A percentile compares a stretch with the other conserved stretches of the same genome.
These are phyloP conservation scores for Chrysanthemum lavandulifolium DNA, from an alignment of 129 eudicot genomes.

Conservation along the genomic window DNA sequence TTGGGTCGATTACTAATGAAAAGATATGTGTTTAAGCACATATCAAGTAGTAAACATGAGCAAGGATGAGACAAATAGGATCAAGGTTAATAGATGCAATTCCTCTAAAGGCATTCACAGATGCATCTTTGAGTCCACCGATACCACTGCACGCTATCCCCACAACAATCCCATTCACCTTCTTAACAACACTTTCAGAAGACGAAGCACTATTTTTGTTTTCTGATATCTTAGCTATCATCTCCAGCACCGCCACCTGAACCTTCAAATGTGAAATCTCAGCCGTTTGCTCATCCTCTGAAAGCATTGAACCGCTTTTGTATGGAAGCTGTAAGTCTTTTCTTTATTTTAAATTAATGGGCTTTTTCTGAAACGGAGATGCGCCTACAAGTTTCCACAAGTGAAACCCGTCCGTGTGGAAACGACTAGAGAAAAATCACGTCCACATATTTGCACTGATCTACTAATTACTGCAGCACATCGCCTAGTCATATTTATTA, in stretches of 20 bases:
- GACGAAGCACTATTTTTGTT: conserved; percentile 70
- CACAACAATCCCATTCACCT: conserved; percentile 54
- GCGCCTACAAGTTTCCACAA: conserved; percentile 70
- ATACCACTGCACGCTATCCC: conserved; percentile 53
- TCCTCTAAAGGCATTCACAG: conserved; percentile 61
- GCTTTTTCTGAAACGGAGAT: conserved; percentile 61
- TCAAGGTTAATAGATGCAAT: conserved; percentile 65
- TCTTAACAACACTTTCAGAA: conserved; percentile 62
- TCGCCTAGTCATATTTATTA: conserved; percentile 29
- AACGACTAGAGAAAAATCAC: conserved; percentile 92
- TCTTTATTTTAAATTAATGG: conserved; percentile 34
- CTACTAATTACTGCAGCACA: conserved; percentile 59
- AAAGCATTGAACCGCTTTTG: conserved; percentile 35
- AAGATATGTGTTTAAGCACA: too few species aligned
- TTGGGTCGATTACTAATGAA: too few species aligned
- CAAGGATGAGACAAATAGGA: conserved; percentile 70
- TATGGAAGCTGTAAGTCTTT: conserved; percentile 66
- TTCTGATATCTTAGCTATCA: conserved; percentile 64
- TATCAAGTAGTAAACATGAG: too few species aligned
- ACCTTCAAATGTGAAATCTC: conserved; percentile 70
- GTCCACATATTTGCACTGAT: conserved; percentile 69
- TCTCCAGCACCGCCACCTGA: conserved; percentile 65
- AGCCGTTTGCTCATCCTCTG: conserved; percentile 42
- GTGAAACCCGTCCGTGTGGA: conserved; percentile 65
- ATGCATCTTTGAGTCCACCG: conserved; percentile 60